phyloP scores from a whole-genome alignment of 805 yeast species.

The Candida chilensis region DNA sequence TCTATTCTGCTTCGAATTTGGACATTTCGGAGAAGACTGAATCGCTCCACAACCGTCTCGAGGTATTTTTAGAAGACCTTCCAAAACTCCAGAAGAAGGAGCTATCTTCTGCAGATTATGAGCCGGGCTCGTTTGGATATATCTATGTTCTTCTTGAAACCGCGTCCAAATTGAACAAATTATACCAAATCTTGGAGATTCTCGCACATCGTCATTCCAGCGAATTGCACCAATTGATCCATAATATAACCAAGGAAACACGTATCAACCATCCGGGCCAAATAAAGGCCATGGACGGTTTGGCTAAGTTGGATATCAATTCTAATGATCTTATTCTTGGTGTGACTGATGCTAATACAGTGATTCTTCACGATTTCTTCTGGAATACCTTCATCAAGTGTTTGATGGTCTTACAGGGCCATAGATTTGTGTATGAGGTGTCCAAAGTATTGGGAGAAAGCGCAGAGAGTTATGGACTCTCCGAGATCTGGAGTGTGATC shows the following conservation, averaged over 20 bases:
- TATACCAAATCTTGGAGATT: constrained; percentile 48
- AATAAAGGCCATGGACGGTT: constrained; percentile 10
- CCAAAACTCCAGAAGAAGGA: constrained; percentile 7
- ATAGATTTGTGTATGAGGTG: constrained; percentile 56
- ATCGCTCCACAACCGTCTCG: constrained; percentile 20
- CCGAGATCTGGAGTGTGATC: constrained; percentile 32
- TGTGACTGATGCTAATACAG: constrained; percentile 38
- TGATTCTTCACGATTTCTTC: constrained; percentile 60
- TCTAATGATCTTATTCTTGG: constrained; percentile 19
- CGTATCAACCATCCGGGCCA: constrained; percentile 41
- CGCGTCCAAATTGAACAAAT: constrained; percentile 49
- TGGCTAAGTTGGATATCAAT: constrained; percentile 15
- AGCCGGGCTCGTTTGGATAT: constrained; percentile 42
- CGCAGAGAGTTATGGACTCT: constrained; percentile 10
- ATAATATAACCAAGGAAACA: constrained; percentile 55
- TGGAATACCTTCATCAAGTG: constrained; percentile 60
- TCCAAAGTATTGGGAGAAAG: constrained; percentile 18
- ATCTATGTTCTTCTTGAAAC: constrained; percentile 45
- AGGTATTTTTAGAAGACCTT: constrained; percentile 19
- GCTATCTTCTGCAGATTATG: constrained; percentile 14
- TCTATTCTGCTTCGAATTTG: constrained; percentile 46
- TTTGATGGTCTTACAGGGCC: constrained; percentile 58
- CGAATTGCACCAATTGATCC: constrained; percentile 58
- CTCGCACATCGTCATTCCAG: constrained; percentile 43
- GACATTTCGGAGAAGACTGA: constrained; percentile 44